phyloP scores from a whole-genome alignment of 2,329 filamentous ascomycete species.

The Aspergillus piperis region DNA sequence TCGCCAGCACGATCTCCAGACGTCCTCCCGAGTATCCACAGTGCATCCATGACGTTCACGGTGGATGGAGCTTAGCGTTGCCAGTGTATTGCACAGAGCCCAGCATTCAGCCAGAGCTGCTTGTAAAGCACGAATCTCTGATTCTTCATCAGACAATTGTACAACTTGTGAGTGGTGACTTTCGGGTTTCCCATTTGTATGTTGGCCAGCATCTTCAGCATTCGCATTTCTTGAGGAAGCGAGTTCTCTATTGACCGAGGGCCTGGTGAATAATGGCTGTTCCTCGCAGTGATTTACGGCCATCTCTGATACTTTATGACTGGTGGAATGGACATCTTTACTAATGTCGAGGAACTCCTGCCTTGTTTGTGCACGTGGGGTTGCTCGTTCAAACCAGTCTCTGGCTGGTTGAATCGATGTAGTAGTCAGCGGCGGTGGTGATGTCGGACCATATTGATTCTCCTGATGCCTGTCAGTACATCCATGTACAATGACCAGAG shows the following conservation, averaged over 20 bases:
- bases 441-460: conserved; percentile 48
- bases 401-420: conserved; percentile 69
- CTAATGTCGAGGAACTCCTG: conserved; percentile 64
- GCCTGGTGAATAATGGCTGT: background rate
- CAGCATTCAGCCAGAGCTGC: conserved; percentile 84
- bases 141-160: conserved; percentile 53
- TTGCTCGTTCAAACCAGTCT: conserved; percentile 69
- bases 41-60: conserved; percentile 71
- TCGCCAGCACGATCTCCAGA: conserved; percentile 93
- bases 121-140: conserved; percentile 66
- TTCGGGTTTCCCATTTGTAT: conserved; percentile 26
- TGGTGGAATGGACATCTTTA: background rate
- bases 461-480: conserved; percentile 23
- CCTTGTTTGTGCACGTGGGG: conserved; percentile 79
- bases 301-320: background rate
- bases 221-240: conserved; percentile 35
- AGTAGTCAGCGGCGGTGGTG: conserved; percentile 73
- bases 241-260: conserved; percentile 15
- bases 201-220: conserved; percentile 13
- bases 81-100: conserved; percentile 89
- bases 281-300: background rate
- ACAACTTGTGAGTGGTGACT: conserved; percentile 34
- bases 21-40: conserved; percentile 77
- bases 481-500: background rate
- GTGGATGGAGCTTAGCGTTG: conserved; percentile 80